Evolutionary conservation across 345 rosid genomes (phyloP), one percentile per base, ranked within the genome.

Genomic region (Pugionium dolabratum): DNA sequence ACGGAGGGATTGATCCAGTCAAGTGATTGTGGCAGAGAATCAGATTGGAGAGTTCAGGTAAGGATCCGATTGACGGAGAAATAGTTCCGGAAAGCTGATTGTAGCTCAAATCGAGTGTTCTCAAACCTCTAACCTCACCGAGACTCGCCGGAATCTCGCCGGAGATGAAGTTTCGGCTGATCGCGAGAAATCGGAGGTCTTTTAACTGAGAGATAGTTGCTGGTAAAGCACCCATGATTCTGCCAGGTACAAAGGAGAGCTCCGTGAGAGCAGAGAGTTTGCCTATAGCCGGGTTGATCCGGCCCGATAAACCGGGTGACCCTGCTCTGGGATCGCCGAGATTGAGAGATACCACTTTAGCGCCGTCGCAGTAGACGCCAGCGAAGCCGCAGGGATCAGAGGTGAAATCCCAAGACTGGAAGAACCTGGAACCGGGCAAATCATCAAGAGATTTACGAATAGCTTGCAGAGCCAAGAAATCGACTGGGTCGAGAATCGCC

Each of bases 281-380:
- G 1, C 97, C 96, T 2, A 94, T 75, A 1, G 95, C 89, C 2
- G 93, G 85, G 69, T 88, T 66, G 33, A 94, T 78, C 6, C 87
- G 74, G 55, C 99, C 97, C 0, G 81, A 79, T 6, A 94, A 83
- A 53, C 99, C 99, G 3, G 95, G 88, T 9, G 99, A 80, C 0
- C 95, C 93, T n/a, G 96, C 99, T 40, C 91, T 62, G 0, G 96
- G 97, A 61, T 94, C 96, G 2, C 99, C 97, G 54, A 94, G 84
- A 61, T 86, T 88, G 53, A 94, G 95, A 34, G 95, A 76, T 10
- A 85, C 35, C 1, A 90, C 99, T 53, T 75, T 74, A 31, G 90
- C 87, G 3, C 77, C 76, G 8, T 79, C 86, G 34, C 99, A 94
- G 75, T 73, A 86, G 67, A 94, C 96, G 6, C 99, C 96, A 48